These are phyloP conservation scores for Zymoseptoria crescenta DNA, from an alignment of 2,329 filamentous ascomycete genomes.

Conservation along the genomic window DNA sequence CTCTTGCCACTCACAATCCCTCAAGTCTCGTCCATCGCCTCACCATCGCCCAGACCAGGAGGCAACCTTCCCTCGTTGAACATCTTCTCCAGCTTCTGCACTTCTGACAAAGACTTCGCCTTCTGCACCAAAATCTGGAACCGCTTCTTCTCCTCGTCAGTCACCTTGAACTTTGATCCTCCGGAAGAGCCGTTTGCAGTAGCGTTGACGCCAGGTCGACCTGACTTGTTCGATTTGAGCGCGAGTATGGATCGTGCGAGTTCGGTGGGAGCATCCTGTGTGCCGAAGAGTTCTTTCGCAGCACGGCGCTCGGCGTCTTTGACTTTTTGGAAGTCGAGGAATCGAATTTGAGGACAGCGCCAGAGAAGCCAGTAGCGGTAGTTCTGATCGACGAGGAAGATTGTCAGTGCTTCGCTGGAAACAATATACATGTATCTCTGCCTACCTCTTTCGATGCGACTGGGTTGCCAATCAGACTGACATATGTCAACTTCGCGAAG, in stretches of 20 bases:
- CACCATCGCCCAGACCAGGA: slow-evolving; percentile 21
- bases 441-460: slow-evolving; percentile 85
- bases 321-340: slow-evolving; percentile 88
- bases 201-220: slow-evolving; percentile 44
- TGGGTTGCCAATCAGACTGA: slow-evolving; percentile 79
- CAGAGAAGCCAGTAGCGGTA: slow-evolving; percentile 91
- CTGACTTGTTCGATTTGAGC: slow-evolving; percentile 57
- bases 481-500: slow-evolving; percentile 65
- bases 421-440: slow-evolving; percentile 6
- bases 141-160: slow-evolving; percentile 76
- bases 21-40: slow-evolving; percentile 30
- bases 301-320: slow-evolving; percentile 73
- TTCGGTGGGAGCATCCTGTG: slow-evolving; percentile 60
- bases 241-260: slow-evolving; percentile 79
- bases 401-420: slow-evolving; percentile 1
- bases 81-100: slow-evolving; percentile 83
- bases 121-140: slow-evolving; percentile 82
- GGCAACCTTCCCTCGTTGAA: slow-evolving; percentile 83
- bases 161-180: slow-evolving; percentile 47
- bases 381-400: slow-evolving; percentile 48
- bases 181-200: slow-evolving; percentile 41
- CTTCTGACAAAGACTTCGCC: slow-evolving; percentile 83
- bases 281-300: slow-evolving; percentile 77
- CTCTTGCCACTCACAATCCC: background rate
- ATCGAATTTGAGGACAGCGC: slow-evolving; percentile 75